These are phyloP conservation scores for Paramecium pentaurelia DNA, from an alignment of 73 alveolate genomes.

Conservation along the genomic window DNA sequence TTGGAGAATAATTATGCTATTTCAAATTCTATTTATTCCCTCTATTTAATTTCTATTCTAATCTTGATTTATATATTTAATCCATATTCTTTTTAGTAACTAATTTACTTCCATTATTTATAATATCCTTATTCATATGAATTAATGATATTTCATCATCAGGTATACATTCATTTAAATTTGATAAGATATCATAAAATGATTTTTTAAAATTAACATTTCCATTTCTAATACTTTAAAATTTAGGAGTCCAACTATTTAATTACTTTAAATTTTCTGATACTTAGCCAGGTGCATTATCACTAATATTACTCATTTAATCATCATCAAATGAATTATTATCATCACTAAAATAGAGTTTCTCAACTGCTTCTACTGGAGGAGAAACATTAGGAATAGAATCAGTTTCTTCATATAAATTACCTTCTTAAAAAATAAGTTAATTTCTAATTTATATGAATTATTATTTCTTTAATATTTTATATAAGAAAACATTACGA, in stretches of 20 bases:
- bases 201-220: not conserved
- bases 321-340: not conserved
- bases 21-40: not conserved
- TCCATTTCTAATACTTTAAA: not conserved
- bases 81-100: not conserved
- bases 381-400: not conserved
- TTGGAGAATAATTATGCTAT: not conserved
- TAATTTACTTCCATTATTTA: not conserved
- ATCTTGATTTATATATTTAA: not conserved
- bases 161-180: not conserved
- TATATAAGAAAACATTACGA: not conserved
- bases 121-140: not conserved
- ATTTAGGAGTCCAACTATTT: slow-evolving; percentile 12
- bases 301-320: not conserved
- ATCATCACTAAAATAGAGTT: not conserved
- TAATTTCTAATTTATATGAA: not conserved
- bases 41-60: not conserved
- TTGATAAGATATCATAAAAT: not conserved
- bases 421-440: not conserved
- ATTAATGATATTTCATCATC: not conserved
- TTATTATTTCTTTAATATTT: not conserved
- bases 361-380: not conserved
- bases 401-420: not conserved
- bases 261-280: not conserved
- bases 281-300: not conserved